Evolutionary conservation across 768 basidiomycete genomes (phyloP).

Genomic region (Hydnum rufescens): DNA sequence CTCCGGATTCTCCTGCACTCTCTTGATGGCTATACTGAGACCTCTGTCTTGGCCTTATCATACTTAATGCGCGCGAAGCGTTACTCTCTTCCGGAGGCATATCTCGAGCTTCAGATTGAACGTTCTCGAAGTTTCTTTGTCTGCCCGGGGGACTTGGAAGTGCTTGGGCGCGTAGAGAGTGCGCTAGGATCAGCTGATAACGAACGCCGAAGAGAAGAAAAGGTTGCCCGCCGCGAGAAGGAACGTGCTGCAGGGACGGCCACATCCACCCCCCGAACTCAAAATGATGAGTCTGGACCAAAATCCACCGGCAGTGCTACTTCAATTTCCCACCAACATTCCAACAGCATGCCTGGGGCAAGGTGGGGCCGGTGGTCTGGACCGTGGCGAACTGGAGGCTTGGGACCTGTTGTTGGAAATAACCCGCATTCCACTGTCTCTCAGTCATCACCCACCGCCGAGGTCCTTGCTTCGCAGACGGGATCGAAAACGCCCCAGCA

Average conservation of each 20-base stretch:
- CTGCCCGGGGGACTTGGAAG: constrained; percentile 57
- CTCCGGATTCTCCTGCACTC: constrained; percentile 57
- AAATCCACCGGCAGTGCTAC: neutral
- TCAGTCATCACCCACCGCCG: neutral
- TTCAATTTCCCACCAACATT: neutral
- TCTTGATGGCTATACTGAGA: constrained; percentile 84
- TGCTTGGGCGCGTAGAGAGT: constrained; percentile 52
- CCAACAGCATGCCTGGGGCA: neutral
- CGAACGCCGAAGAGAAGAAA: constrained; percentile 11
- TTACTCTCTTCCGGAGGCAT: constrained; percentile 67
- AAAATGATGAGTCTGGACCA: neutral
- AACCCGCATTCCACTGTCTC: neutral
- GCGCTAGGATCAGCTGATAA: constrained; percentile 18
- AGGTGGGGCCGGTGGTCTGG: neutral
- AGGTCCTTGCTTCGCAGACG: neutral
- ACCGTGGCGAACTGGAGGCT: neutral
- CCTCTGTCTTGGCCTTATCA: constrained; percentile 67
- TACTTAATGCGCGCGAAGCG: constrained; percentile 63
- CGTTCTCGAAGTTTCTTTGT: constrained; percentile 66
- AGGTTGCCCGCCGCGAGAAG: constrained; percentile 4
- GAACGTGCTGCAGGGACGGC: neutral
- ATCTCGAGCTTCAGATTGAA: constrained; percentile 59
- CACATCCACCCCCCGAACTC: neutral
- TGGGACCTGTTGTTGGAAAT: neutral
- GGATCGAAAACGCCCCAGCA: neutral